Base-by-base conservation (phyloP, 768 basidiomycete genomes). In the Pleurotus sapidus region DNA sequence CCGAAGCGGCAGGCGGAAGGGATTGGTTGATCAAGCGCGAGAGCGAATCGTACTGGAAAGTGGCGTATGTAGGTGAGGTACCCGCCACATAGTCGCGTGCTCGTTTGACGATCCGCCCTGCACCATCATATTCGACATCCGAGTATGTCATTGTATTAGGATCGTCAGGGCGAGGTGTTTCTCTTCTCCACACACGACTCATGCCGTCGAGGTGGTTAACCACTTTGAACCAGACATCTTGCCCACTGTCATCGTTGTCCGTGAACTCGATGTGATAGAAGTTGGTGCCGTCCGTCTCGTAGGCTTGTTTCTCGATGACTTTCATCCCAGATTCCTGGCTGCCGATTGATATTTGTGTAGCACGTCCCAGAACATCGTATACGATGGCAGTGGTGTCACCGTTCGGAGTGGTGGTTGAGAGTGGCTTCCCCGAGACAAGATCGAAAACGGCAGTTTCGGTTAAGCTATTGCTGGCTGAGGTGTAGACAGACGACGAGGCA, bases 31-130 rank as follows among this genome's bases (percentile, higher is more conserved):
- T 49, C 15, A 51, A 20, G 43, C 59, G 56, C 34, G 59, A 60
- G 5, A 56, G 59, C 5, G 59, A n/a, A 57, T 60, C 59, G 42
- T 60, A 60, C 14, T 24, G 15, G 37, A 51, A 60, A 14, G 18
- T 45, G 1, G 49, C 40, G 37, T 50, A 60, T 15, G 20, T n/a
- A 1, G 59, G 56, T 7, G 59, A 45, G n/a, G 56, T 40, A n/a
- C 59, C 56, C 4, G 46, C 18, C 23, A 57, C 24, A 23, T 57
- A 60, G 37, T 27, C 56, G 11, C 51, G 51, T 8, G 51, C 51
- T 6, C 39, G 37, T 23, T 54, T 39, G 23, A 20, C 7, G 8
- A 54, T 54, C 7, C 51, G 37, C 3, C 51, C 51, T 0, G 51
- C 37, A 18, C 51, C 51, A 42, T 54, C 51, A 15, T 54, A 54